phyloP scores from a whole-genome alignment of 2,329 filamentous ascomycete species.

The Atkinsonella texensis region DNA sequence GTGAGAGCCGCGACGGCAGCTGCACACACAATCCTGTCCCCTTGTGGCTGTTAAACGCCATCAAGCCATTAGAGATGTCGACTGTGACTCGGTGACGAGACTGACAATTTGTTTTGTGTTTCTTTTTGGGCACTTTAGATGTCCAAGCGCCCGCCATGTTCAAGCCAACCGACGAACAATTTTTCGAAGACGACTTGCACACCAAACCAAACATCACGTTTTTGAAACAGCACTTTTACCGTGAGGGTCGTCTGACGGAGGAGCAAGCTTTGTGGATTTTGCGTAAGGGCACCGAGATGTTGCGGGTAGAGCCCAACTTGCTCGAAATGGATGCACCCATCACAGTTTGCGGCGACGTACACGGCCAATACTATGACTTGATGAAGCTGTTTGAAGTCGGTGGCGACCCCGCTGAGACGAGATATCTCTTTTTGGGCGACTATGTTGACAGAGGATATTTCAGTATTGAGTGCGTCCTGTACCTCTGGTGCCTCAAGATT shows the following conservation, averaged over 20 bases:
- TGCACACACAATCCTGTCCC: background rate
- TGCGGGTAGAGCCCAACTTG: constrained; percentile 85
- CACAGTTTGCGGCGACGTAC: constrained; percentile 95
- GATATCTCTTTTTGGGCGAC: constrained; percentile 94
- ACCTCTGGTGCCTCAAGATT: constrained; percentile 96
- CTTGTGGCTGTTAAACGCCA: background rate
- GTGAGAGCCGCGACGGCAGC: constrained; percentile 10
- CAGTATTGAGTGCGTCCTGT: constrained; percentile 97
- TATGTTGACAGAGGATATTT: constrained; percentile 98
- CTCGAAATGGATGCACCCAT: constrained; percentile 99
- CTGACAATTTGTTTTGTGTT: constrained; percentile 7
- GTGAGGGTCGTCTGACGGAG: constrained; percentile 91
- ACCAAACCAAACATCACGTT: constrained; percentile 87
- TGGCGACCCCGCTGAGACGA: constrained; percentile 87
- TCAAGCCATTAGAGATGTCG: background rate
- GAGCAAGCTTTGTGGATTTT: constrained; percentile 97
- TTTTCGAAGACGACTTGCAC: constrained; percentile 77
- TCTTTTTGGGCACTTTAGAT: constrained; percentile 42
- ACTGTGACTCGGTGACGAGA: background rate
- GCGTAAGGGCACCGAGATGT: constrained; percentile 71
- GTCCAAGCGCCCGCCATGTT: constrained; percentile 94
- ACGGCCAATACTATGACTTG: constrained; percentile 97
- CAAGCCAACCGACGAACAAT: constrained; percentile 86
- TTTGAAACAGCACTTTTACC: constrained; percentile 96
- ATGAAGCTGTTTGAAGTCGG: constrained; percentile 99